A percentile compares a stretch with the other conserved stretches of the same genome.
Evolutionary conservation across 306 rosid genomes (phyloP).

Genomic region (Sicyos edulis): DNA sequence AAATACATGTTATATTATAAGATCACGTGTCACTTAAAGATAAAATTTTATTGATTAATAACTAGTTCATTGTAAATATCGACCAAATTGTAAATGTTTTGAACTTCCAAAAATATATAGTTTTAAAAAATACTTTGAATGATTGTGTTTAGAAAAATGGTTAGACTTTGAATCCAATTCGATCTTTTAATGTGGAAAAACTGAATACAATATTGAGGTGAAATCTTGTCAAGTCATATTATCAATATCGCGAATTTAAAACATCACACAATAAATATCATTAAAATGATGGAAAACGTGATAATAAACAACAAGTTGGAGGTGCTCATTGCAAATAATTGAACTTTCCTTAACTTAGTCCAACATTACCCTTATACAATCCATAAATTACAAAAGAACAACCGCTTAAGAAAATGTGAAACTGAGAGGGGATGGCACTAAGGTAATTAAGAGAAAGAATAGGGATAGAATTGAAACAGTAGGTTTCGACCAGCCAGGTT

Average conservation of each 20-base stretch:
- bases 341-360: neutral
- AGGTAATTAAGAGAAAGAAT: neutral
- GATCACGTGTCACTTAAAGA: neutral
- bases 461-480: neutral
- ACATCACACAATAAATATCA: neutral
- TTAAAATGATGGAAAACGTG: neutral
- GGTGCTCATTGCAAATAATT: neutral
- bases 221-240: neutral
- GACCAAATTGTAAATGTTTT: neutral
- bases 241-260: neutral
- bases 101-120: neutral
- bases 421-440: neutral
- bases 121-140: neutral
- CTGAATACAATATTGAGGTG: neutral
- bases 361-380: neutral
- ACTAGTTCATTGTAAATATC: neutral
- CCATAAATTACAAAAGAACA: neutral
- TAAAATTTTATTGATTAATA: neutral
- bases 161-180: conserved; percentile 7
- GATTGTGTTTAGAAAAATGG: neutral
- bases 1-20: neutral
- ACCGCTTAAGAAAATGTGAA: neutral
- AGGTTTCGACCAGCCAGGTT: neutral
- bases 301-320: neutral
- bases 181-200: neutral